Evolutionary conservation across 805 yeast genomes (phyloP).

Genomic region (Wickerhamomyces chaumierensis): DNA sequence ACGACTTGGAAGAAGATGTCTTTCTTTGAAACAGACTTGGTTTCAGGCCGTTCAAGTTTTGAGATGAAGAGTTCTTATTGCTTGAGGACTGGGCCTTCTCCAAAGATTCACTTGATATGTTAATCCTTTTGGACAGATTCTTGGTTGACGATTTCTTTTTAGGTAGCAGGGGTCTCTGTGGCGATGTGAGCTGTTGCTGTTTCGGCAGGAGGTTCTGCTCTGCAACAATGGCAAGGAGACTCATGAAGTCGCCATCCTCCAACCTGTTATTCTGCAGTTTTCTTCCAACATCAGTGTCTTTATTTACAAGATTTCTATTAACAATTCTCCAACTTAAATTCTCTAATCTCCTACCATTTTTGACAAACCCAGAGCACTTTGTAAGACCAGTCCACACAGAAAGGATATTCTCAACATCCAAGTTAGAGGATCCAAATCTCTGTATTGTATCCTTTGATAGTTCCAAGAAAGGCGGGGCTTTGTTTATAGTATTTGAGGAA

Average conservation of each 20-base stretch:
- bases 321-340: conserved; percentile 23
- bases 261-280: conserved; percentile 13
- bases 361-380: conserved; percentile 19
- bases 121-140: conserved; percentile 6
- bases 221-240: conserved; percentile 17
- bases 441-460: conserved; percentile 17
- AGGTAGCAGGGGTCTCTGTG: conserved; percentile 11
- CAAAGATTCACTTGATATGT: conserved; percentile 9
- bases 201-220: conserved; percentile 10
- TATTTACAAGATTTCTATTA: conserved; percentile 16
- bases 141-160: conserved; percentile 14
- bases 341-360: conserved; percentile 20
- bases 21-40: conserved; percentile 13
- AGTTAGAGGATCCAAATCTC: conserved; percentile 16
- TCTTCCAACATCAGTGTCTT: not conserved
- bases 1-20: conserved; percentile 16
- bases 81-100: not conserved
- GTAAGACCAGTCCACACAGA: conserved; percentile 30
- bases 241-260: conserved; percentile 17
- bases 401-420: conserved; percentile 28
- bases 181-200: not conserved
- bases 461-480: conserved; percentile 21
- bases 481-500: not conserved
- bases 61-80: not conserved
- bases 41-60: conserved; percentile 1